Conservation (phyloP, 306 rosid species). For the Quercus alba region DNA sequence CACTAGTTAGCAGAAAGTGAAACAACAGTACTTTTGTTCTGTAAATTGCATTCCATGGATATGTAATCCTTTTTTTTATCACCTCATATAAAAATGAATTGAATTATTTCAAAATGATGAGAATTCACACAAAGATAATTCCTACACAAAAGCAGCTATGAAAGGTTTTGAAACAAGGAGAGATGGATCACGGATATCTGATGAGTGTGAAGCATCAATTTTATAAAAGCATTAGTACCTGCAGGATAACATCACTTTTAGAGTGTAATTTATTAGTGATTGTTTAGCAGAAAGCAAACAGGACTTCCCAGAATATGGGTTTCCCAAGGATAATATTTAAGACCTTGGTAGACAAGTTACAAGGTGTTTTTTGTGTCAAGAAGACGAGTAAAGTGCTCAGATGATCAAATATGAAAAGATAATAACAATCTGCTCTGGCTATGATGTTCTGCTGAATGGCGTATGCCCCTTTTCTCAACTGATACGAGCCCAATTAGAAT, state of each 20-base stretch:
- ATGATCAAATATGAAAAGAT: conserved; percentile 1
- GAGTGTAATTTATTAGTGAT: no score
- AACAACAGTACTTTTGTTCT: neutral
- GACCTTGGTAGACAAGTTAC: no score
- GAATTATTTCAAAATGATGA: neutral
- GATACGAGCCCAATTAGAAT: neutral
- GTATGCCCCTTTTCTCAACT: conserved; percentile 6
- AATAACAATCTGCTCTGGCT: conserved; percentile 5
- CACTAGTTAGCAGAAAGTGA: neutral
- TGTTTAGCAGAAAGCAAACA: no score
- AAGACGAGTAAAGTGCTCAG: no score
- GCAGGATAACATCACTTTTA: no score
- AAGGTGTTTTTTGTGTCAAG: no score
- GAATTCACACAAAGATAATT: neutral
- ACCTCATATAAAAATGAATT: neutral
- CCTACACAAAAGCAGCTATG: neutral
- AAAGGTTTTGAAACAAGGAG: neutral
- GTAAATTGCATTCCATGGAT: neutral
- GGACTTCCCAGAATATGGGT: no score
- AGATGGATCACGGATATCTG: neutral
- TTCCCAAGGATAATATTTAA: no score
- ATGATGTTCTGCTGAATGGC: neutral
- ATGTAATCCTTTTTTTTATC: neutral
- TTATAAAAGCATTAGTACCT: no score
- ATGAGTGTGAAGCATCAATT: neutral